Conservation (phyloP, 1,284 basidiomycete species). For the Sporisorium scitamineum region DNA sequence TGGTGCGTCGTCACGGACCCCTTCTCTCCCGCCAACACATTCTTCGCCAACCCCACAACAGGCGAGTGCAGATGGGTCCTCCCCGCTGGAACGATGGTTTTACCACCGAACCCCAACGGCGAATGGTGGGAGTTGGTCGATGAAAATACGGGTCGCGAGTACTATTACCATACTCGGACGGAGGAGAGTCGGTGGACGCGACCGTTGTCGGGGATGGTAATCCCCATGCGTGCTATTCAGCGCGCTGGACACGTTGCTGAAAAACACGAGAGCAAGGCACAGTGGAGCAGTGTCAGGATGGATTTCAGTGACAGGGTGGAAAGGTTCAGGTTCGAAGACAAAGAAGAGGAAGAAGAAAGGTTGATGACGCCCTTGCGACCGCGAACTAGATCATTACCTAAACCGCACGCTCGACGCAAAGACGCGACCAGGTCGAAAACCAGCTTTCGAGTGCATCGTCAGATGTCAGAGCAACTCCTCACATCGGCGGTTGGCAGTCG, state of each 20-base stretch:
- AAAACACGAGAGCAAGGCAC: neutral
- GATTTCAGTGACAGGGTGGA: too few relatives aligned
- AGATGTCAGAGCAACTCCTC: neutral
- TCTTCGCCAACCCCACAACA: constrained; percentile 91
- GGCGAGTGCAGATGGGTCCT: constrained; percentile 93
- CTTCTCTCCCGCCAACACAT: constrained; percentile 66
- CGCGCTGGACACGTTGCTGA: constrained; percentile 56
- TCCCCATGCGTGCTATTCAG: constrained; percentile 88
- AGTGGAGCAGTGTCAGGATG: too few relatives aligned
- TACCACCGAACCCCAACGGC: constrained; percentile 84
- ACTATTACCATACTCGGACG: constrained; percentile 91
- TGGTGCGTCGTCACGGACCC: constrained; percentile 52
- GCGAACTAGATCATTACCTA: constrained; percentile 7
- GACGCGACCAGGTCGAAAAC: neutral
- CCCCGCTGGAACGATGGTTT: constrained; percentile 86
- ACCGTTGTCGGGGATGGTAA: constrained; percentile 80
- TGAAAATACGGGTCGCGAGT: constrained; percentile 81
- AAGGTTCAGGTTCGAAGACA: too few relatives aligned
- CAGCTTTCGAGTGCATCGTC: neutral
- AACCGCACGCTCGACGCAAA: neutral
- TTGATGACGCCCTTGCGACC: neutral
- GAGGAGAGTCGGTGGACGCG: constrained; percentile 89
- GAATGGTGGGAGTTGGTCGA: constrained; percentile 96
- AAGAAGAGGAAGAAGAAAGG: neutral
- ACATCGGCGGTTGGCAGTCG: too few relatives aligned